Evolutionary conservation across 2,329 filamentous ascomycete genomes (phyloP), one percentile per base, ranked within the genome.

Genomic region (Cercospora canescens): DNA sequence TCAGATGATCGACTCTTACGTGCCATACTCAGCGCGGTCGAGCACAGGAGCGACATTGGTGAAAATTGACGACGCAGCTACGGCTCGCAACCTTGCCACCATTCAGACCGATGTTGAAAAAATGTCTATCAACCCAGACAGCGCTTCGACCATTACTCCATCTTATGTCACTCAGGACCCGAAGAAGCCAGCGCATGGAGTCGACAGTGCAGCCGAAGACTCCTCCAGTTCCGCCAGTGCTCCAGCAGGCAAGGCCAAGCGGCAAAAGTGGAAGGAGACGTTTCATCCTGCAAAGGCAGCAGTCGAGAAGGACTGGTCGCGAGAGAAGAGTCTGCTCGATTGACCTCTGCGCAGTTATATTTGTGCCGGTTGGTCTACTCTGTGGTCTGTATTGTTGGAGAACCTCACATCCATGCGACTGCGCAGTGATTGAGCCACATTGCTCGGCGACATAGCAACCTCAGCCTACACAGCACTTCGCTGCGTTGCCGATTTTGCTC

Each of bases 291-390:
- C 58, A 30, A 30, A 32, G 32, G 21, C n/a, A 14, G 11, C 9
- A 32, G 54, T 4, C 5, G 54, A 54, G 60, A 37, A 55, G 50
- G 64, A 64, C 18, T 62, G 59, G 60, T 57, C 37, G 30, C 39
- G 35, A 21, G 55, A 67, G 62, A 24, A 28, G 21, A 67, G 62
- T 28, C 35, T 69, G 37, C 60, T 69, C 11, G 67, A 69, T 35
- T 66, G 50, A 63, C 24, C 21, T 52, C 11, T 52, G 14, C 24
- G 45, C 45, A 12, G n/a, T 12, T 28, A 52, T 21, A 30, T 24
- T 52, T 16, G 24, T 14, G 18, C 26, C 21, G 45, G 14, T 18
- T 50, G 45, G 9, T 50, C 7, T 21, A 14, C 45, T 6, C 16
- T 24, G 18, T 12, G 7, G 45, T 7, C 6, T 28, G 11, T 28